Evolutionary conservation across 306 rosid genomes (phyloP).

Genomic region (Inga leiocalycina): DNA sequence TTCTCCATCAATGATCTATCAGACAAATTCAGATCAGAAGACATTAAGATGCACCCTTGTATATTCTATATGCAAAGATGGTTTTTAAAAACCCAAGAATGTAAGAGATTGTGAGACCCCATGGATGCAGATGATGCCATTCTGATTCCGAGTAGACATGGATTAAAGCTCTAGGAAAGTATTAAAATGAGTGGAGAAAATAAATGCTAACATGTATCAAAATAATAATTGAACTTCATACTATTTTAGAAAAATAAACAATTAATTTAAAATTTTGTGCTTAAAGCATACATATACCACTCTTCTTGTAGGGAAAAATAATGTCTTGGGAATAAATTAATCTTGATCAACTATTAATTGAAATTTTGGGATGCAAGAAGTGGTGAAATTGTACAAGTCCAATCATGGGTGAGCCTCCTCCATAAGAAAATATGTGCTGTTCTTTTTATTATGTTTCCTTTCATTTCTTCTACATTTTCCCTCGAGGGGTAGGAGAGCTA

Average conservation of each 20-base stretch:
- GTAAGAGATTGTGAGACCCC: background rate
- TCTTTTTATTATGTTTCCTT: background rate
- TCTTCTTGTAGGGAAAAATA: background rate
- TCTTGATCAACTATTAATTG: background rate
- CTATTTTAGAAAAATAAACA: background rate
- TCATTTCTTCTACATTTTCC: background rate
- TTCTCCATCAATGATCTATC: constrained; percentile 84
- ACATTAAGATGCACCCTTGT: constrained; percentile 23
- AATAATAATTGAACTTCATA: background rate
- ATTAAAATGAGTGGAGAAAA: background rate
- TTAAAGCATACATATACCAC: background rate
- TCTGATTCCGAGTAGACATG: background rate
- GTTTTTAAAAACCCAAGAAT: background rate
- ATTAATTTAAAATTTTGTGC: background rate
- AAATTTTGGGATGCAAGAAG: background rate
- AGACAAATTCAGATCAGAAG: constrained; percentile 39
- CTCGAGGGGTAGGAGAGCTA: background rate
- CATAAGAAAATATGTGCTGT: background rate
- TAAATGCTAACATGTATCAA: background rate
- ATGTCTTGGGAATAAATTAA: background rate
- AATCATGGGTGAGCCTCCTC: constrained; percentile 13
- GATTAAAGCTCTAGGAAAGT: constrained; percentile 7
- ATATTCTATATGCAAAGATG: constrained; percentile 18
- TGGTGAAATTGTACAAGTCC: constrained; percentile 12
- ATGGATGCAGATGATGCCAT: constrained; percentile 5